These are phyloP conservation scores for Pseudogymnoascus destructans DNA, from an alignment of 2,329 filamentous ascomycete genomes.

Conservation along the genomic window DNA sequence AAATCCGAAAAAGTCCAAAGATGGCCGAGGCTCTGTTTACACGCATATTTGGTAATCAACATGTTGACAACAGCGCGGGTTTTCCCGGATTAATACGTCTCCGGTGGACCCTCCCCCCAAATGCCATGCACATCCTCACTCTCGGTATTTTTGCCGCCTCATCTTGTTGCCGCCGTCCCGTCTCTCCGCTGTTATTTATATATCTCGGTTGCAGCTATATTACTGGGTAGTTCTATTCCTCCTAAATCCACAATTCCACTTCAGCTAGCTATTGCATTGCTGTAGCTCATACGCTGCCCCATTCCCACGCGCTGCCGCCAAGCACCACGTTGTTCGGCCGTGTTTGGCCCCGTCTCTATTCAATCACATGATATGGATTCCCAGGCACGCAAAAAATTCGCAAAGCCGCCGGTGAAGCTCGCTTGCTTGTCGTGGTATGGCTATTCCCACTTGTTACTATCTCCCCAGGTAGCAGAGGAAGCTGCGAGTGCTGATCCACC, in stretches of 20 bases:
- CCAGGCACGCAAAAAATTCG: constrained; percentile 20
- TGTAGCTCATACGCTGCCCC: neutral
- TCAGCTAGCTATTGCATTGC: neutral
- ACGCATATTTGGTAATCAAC: neutral
- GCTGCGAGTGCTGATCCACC: constrained; percentile 7
- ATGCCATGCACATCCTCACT: neutral
- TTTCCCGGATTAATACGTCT: neutral
- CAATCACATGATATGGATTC: constrained; percentile 1
- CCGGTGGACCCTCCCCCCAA: neutral
- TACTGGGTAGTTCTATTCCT: neutral
- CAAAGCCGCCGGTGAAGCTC: constrained; percentile 35
- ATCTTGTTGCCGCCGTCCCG: neutral
- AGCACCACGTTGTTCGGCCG: neutral
- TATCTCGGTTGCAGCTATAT: neutral
- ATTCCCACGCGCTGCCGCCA: neutral
- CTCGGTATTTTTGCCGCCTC: neutral
- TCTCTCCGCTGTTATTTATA: neutral
- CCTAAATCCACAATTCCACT: neutral
- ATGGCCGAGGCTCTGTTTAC: neutral
- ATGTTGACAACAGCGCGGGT: neutral
- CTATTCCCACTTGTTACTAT: neutral
- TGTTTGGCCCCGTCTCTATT: neutral
- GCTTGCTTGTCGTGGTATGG: constrained; percentile 38
- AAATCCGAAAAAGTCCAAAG: constrained; percentile 21
- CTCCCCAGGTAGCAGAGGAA: neutral